Evolutionary conservation across 352 stramenopile genomes (phyloP).

Genomic region (Pythium periplocum): DNA sequence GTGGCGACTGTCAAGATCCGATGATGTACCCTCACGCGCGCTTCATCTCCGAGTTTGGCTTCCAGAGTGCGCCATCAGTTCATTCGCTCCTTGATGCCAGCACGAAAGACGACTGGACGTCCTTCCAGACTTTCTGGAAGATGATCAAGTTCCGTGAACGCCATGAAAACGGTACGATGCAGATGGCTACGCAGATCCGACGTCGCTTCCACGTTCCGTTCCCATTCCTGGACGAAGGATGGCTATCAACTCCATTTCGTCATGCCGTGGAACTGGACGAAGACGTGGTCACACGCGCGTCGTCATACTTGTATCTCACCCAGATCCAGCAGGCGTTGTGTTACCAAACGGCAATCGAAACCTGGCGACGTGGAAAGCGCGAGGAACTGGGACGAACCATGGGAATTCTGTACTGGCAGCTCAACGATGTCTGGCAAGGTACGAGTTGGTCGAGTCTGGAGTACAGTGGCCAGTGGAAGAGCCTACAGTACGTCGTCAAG

Average conservation of each 20-base stretch:
- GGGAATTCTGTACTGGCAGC: constrained; percentile 85
- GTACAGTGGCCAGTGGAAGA: constrained; percentile 75
- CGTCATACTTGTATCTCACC: constrained; percentile 65
- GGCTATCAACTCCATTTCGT: constrained; percentile 27
- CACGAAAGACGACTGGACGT: constrained; percentile 41
- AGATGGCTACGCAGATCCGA: constrained; percentile 69
- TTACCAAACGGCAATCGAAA: constrained; percentile 71
- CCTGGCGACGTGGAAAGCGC: constrained; percentile 64
- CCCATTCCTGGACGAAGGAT: constrained; percentile 51
- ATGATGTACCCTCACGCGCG: constrained; percentile 60
- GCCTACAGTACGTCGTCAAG: constrained; percentile 70
- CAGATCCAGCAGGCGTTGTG: constrained; percentile 77
- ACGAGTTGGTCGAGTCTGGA: constrained; percentile 87
- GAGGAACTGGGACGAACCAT: constrained; percentile 46
- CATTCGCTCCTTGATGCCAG: constrained; percentile 46
- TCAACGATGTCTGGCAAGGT: constrained; percentile 86
- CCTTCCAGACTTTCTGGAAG: constrained; percentile 67
- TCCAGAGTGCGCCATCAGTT: constrained; percentile 73
- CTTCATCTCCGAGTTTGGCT: constrained; percentile 87
- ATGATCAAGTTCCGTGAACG: constrained; percentile 78
- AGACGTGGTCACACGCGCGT: constrained; percentile 29
- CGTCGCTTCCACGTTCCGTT: constrained; percentile 70
- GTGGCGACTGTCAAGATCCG: constrained; percentile 68
- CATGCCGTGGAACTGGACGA: constrained; percentile 4
- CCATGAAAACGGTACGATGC: constrained; percentile 65